Base-by-base conservation (phyloP, 108 stramenopile genomes). In the Epithemia pelagica region DNA sequence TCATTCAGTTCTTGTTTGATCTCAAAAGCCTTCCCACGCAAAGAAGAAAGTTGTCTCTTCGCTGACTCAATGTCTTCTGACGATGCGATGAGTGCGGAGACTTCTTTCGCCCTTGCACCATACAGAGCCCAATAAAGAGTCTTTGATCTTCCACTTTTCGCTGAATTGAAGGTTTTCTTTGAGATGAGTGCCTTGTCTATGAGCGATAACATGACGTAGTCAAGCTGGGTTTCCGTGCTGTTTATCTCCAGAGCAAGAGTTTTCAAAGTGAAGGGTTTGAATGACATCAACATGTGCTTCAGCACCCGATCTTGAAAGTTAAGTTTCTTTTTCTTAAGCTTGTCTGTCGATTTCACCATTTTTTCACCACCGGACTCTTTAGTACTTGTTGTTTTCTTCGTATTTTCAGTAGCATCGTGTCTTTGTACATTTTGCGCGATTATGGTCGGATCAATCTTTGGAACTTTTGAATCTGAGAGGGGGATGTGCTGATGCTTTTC, bases 251-350 rank as follows among this genome's bases (percentile, higher is more conserved):
- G 71, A 31, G 84, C 80, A n/a, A 94, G 76, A 0, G 67, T 63
- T 69, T 84, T 91, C 55, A 89, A 59, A n/a, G 75, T 81, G 60
- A 78, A 90, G 7, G 92, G 88, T 33, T 77, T 74, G 72, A 78
- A 79, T n/a, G 78, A 60, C 1, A 81, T 65, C 19, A 92, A 76
- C 81, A 92, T 82, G 21, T 73, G 74, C 37, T 79, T 65, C 21
- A 88, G 66, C 22, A 92, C 74, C 58, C 85, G 67, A 61, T 92
- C 88, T 63, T 92, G 80, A 66, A 88, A 92, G 59, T 82, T 77
- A 0, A 58, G 64, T 57, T 80, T 83, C 65, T 88, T 91, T 52
- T 69, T 72, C 52, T 61, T 65, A 15, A 15, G 37, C 10, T 5
- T 15, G 15, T 46, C 15, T 46, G 37, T 46, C 37, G n/a, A n/a